Base-by-base conservation (phyloP, 2,329 filamentous ascomycete genomes). In the Venturiaceae sp. region DNA sequence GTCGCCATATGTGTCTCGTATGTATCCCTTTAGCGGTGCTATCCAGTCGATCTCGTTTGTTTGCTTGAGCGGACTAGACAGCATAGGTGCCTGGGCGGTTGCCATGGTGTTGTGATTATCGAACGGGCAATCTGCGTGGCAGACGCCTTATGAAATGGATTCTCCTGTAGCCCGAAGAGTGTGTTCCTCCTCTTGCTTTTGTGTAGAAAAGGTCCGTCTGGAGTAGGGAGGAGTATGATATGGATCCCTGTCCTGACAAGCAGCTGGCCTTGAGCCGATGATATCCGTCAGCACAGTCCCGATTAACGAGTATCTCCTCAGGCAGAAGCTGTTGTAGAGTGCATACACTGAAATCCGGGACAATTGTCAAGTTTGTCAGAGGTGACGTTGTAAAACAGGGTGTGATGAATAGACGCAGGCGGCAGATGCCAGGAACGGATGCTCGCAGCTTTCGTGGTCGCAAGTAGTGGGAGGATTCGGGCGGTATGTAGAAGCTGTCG, bases 31-130 rank as follows among this genome's bases (percentile, higher is more conserved):
- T 65, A 99, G 81, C 53, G 94, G 94, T 53, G 82, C 80, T 64
- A 97, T 82, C 94, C 94, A 99, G 81, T 99, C 94, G 71, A 99
- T 95, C 79, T 99, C 94, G 80, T 92, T 96, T 64, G 94, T 99
- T 72, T 85, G 83, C 75, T 86, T 97, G 68, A 96, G 82, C 71
- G 92, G 92, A 81, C 87, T 86, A 67, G 91, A 95, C 67, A 97
- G 86, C 92, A 97, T 97, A 62, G 92, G 92, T 65, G 90, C 86
- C 78, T 95, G 88, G 16, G 59, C 46, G 72, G 88, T 82, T 86
- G 90, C 91, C 62, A 66, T 75, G 69, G 62, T 65, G 61, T 60
- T 64, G 36, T 16, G 26, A 6, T n/a, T 28, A 5, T n/a, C 23
- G 11, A n/a, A 26, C 9, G 53, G 44, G 32, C 30, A 21, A 37